phyloP scores from a whole-genome alignment of 257 asterid species.

The Solanum sitiens region DNA sequence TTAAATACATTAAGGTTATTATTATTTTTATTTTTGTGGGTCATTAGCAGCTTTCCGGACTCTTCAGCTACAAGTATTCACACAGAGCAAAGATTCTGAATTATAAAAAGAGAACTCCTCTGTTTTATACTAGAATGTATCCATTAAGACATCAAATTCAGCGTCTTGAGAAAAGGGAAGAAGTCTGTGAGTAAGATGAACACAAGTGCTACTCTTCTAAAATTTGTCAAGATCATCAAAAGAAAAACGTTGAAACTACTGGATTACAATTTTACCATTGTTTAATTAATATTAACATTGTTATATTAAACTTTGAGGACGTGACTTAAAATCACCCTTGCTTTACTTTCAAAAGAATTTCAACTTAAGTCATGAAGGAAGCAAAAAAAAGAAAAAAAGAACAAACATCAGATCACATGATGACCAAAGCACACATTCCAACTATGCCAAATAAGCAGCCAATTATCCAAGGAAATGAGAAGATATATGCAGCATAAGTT shows the following conservation, averaged over 20 bases:
- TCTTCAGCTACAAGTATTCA: neutral
- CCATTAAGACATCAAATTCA: neutral
- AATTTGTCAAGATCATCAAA: neutral
- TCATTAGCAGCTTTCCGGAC: no score
- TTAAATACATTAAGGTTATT: no score
- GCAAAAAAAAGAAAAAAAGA: no score
- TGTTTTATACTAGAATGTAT: neutral
- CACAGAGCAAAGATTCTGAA: neutral
- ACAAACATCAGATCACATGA: neutral
- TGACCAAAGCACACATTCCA: neutral
- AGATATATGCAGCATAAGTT: neutral
- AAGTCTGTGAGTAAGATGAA: neutral
- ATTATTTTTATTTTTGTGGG: no score
- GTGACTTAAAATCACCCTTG: neutral
- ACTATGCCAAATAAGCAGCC: neutral
- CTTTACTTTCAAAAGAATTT: no score
- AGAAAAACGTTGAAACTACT: neutral
- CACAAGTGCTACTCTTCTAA: neutral
- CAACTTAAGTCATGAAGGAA: no score
- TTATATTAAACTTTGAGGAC: neutral
- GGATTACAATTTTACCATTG: neutral
- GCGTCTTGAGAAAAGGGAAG: neutral
- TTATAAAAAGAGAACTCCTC: neutral
- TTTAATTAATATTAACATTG: neutral
- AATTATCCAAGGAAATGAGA: neutral